Conservation (phyloP, 2,329 filamentous ascomycete genomes). For the Diplodia intermedia region DNA sequence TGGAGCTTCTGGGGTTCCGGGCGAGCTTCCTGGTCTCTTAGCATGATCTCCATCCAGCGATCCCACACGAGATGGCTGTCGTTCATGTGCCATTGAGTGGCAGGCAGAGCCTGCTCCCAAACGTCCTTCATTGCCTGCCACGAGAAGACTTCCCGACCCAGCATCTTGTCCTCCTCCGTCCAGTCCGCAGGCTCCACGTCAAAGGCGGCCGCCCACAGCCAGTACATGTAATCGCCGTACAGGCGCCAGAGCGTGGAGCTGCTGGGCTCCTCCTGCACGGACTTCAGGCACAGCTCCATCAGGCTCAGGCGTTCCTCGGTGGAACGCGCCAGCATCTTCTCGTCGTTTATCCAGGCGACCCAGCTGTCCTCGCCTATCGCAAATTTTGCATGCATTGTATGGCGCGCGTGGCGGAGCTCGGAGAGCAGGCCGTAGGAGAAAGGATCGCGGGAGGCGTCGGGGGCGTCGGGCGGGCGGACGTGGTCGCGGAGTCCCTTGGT, state of each 20-base stretch:
- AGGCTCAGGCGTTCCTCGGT: constrained; percentile 72
- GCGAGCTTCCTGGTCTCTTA: constrained; percentile 68
- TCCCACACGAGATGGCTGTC: constrained; percentile 84
- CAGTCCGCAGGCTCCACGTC: constrained; percentile 56
- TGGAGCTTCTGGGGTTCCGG: constrained; percentile 64
- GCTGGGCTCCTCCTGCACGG: constrained; percentile 73
- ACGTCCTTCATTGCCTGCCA: constrained; percentile 70
- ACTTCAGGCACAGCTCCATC: constrained; percentile 74
- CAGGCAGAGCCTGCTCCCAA: constrained; percentile 74
- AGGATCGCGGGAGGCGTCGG: constrained; percentile 41
- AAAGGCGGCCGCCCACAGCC: constrained; percentile 70
- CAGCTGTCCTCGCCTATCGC: constrained; percentile 79
- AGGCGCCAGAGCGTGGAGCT: constrained; percentile 77
- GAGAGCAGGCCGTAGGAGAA: constrained; percentile 53
- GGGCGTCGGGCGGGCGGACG: constrained; percentile 40
- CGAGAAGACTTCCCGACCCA: constrained; percentile 75
- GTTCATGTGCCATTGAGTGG: constrained; percentile 74
- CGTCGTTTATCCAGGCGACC: constrained; percentile 78
- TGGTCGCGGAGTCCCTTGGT: constrained; percentile 57
- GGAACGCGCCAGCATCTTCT: constrained; percentile 65
- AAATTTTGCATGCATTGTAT: constrained; percentile 67
- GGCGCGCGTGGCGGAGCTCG: constrained; percentile 58
- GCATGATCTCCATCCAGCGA: constrained; percentile 74
- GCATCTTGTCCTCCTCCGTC: constrained; percentile 71
- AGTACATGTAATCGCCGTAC: constrained; percentile 80